A percentile compares a stretch with the other conserved stretches of the same genome.
Evolutionary conservation across 805 yeast genomes (phyloP).

Genomic region (Wickerhamiella australiensis): DNA sequence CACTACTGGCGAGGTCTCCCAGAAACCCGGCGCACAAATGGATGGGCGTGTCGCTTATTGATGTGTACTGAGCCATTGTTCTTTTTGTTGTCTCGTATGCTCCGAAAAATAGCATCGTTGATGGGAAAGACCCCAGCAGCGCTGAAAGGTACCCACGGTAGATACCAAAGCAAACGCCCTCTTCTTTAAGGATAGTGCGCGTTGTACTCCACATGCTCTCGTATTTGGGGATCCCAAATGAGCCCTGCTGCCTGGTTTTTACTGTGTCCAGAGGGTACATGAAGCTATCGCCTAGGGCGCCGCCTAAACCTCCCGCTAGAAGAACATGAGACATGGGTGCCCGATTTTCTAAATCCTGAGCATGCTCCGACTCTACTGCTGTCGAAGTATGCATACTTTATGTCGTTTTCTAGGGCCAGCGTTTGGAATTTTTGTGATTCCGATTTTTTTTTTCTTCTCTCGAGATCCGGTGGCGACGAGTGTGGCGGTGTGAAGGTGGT

Average conservation of each 20-base stretch:
- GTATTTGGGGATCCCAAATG: conserved; percentile 55
- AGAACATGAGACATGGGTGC: conserved; percentile 29
- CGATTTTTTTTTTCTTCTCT: not conserved
- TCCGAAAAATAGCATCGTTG: conserved; percentile 87
- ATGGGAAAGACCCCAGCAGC: conserved; percentile 74
- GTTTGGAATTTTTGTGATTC: too few species aligned
- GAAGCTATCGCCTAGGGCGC: conserved; percentile 76
- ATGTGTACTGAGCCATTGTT: conserved; percentile 46
- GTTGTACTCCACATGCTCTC: conserved; percentile 66
- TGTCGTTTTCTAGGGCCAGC: not conserved
- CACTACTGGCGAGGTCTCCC: conserved; percentile 85
- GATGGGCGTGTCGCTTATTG: conserved; percentile 63
- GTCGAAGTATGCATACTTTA: not conserved
- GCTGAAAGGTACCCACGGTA: conserved; percentile 93
- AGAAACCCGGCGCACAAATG: conserved; percentile 77
- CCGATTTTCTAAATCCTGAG: not conserved
- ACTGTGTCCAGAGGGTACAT: conserved; percentile 97
- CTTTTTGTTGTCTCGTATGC: conserved; percentile 79
- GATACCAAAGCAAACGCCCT: conserved; percentile 73
- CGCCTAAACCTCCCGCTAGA: conserved; percentile 91
- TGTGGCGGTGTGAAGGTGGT: not conserved
- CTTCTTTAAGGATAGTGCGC: conserved; percentile 60
- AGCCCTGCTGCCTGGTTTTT: conserved; percentile 96
- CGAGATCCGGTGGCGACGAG: not conserved
- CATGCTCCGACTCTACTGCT: not conserved